Evolutionary conservation across 257 asterid species (phyloP).

Genomic region (Petunia axillaris): DNA sequence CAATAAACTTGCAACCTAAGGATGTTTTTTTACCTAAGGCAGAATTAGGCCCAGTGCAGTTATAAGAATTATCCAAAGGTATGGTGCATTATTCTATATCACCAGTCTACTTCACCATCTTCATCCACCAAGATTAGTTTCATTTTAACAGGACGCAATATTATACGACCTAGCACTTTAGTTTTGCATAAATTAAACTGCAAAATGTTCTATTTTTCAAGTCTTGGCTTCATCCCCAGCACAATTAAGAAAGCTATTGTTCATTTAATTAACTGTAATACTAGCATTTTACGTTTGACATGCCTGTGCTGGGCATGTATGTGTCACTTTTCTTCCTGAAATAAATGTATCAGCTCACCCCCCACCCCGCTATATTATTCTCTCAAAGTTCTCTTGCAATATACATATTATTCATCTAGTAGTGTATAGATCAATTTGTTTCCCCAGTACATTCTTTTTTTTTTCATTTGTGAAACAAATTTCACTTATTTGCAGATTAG

Average conservation of each 20-base stretch:
- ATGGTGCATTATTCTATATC: neutral
- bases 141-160: neutral
- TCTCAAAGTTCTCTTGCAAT: neutral
- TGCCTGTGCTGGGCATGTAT: neutral
- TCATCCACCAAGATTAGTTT: neutral
- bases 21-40: neutral
- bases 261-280: neutral
- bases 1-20: neutral
- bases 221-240: neutral
- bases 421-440: neutral
- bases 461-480: neutral
- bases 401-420: neutral
- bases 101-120: neutral
- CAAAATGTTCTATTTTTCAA: neutral
- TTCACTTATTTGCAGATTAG: conserved; percentile 55
- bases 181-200: neutral
- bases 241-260: neutral
- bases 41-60: neutral
- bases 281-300: neutral
- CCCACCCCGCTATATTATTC: neutral
- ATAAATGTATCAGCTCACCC: neutral
- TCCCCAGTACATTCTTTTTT: neutral
- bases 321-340: neutral
- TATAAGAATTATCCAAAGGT: neutral
- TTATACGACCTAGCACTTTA: neutral